Base-by-base conservation (phyloP, 176 grass and related monocot genomes). In the Pharus latifolius region DNA sequence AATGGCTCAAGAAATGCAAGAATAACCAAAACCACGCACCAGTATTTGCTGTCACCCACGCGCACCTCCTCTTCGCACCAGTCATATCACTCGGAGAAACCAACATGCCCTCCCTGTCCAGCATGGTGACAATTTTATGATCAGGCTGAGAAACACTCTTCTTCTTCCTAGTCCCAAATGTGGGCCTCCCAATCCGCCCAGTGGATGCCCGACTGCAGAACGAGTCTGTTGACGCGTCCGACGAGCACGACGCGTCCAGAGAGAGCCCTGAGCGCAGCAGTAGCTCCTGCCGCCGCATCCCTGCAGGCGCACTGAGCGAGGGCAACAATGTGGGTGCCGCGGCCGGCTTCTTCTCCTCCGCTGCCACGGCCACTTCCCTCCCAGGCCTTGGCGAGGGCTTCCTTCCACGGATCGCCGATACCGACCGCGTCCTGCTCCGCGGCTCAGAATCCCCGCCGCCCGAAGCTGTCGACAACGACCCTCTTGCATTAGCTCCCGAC, bases 171-270 rank as follows among this genome's bases (percentile, higher is more conserved):
- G 78, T 53, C 50, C 66, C 63, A 15, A 87, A 81, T 4, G 49
- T 60, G 0, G 86, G 83, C 19, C 86, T 88, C 37, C 94, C 81
- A 14, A 98, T 98, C 57, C 89, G 72, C 17, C 94, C 94, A 0
- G 94, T 98, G 32, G 94, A 98, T n/a, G 94, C 94, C 2, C 94
- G 81, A 74, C 94, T 98, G 75, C 89, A 98, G 81, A 98, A 98
- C 0, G 94, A 98, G 53, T 98, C 94, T 0, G 87, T 84, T 0
- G 94, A 98, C 2, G 89, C 87, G 17, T 98, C 94, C 1, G 94
- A 98, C 0, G 89, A 98, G 79, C 94, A 98, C 6, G 94, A 98
- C 26, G 94, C 89, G 41, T 98, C 88, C 1, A 98, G 75, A 10
- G 94, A 98, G 26, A 98, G 57, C 23, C 85, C 85, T 16, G 88